Base-by-base conservation (phyloP, 371 early-diverging fungal genomes). In the Fennellomyces sp. region DNA sequence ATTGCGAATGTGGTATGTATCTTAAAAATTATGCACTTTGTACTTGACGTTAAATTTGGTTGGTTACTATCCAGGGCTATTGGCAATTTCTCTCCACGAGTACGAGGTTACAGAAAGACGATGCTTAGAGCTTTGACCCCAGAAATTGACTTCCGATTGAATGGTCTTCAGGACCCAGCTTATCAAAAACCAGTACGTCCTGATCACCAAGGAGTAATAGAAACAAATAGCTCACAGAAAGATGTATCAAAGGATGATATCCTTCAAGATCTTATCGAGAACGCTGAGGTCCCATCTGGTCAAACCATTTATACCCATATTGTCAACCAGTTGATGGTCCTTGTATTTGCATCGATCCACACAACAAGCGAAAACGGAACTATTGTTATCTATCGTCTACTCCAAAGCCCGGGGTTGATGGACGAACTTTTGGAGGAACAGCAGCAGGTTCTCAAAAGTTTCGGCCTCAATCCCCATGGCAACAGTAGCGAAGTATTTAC, bases 381-480 rank as follows among this genome's bases (percentile, higher is more conserved):
- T 17, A 65, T 66, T 28, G 47, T 76, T 12, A 35, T 76, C 7
- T 82, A 80, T 33, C 76, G 65, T 12, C 27, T 84, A 5, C 55
- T 72, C n/a, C 59, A 70, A 11, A 63, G 72, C 39, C 78, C 80
- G 0, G 72, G 81, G 39, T 59, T 70, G 11, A 55, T 69, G 2
- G 60, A 78, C 6, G 71, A 73, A 3, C 55, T 84, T 0, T 50
- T 57, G 21, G 31, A 78, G 15, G 85, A 84, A 38, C 80, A 78
- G 45, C 35, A 64, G 11, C 63, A 68, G 8, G 69, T 74, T 0
- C n/a, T 80, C 17, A 51, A 42, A 78, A 48, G 63, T 65, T 4
- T 54, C 81, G 63, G 64, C 53, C 8, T 61, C 72, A 12, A 55
- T 82, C 19, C 59, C 3, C 80, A 84, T 27, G 58, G 36, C 1